A percentile compares a stretch with the other conserved stretches of the same genome.
These are phyloP conservation scores for Lachnellula arida DNA, from an alignment of 2,329 filamentous ascomycete genomes.

Conservation along the genomic window DNA sequence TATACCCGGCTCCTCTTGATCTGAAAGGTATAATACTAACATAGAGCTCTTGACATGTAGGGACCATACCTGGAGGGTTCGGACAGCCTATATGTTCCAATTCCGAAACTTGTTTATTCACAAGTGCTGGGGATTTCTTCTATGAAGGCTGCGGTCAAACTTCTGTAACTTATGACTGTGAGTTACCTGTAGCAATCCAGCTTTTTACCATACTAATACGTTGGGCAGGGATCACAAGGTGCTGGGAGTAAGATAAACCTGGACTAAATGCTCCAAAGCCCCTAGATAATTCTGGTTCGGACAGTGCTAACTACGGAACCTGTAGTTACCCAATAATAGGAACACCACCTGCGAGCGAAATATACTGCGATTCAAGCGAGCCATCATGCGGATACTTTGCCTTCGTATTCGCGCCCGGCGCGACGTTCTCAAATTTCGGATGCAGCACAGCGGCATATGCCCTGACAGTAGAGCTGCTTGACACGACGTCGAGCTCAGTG, in stretches of 20 bases:
- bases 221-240: not conserved
- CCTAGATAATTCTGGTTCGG: not conserved
- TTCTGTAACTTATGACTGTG: conserved; percentile 17
- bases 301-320: conserved; percentile 19
- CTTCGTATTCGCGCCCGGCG: conserved; percentile 13
- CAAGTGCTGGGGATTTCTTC: conserved; percentile 9
- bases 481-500: conserved; percentile 3
- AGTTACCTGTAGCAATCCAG: not conserved
- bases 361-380: conserved; percentile 11
- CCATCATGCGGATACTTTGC: conserved; percentile 23
- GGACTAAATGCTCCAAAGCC: no score
- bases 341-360: conserved; percentile 12
- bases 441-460: conserved; percentile 17
- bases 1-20: no score
- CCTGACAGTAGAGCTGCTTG: conserved; percentile 9
- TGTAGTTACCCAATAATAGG: not conserved
- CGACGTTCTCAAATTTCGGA: conserved; percentile 21
- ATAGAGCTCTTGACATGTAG: no score
- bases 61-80: conserved; percentile 20
- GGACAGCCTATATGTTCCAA: conserved; percentile 18
- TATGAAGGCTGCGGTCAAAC: conserved; percentile 24
- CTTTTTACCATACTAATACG: not conserved
- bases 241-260: no score
- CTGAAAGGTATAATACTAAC: no score
- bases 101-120: conserved; percentile 22